A percentile compares a stretch with the other conserved stretches of the same genome.
phyloP scores from a whole-genome alignment of 768 basidiomycete genomes.

The Lactifluus pinguis region DNA sequence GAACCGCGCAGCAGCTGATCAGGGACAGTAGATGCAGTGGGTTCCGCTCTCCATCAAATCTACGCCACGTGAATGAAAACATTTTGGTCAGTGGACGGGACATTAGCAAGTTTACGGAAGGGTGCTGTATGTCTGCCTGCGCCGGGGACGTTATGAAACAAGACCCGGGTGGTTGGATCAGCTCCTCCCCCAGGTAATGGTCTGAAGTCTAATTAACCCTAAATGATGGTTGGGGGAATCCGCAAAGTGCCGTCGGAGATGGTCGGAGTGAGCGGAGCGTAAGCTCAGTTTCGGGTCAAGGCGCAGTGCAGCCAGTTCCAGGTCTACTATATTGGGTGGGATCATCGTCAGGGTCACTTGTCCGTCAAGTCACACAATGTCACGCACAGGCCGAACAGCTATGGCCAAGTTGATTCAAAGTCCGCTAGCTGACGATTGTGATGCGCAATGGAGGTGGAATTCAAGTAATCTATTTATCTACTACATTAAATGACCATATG shows the following conservation, averaged over 20 bases:
- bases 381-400: too few relatives aligned
- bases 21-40: background rate
- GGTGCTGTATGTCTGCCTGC: background rate
- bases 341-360: too few relatives aligned
- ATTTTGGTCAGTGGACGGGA: background rate
- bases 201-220: conserved; percentile 29
- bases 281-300: background rate
- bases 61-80: background rate
- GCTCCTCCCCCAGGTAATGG: conserved; percentile 30
- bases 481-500: too few relatives aligned
- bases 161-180: conserved; percentile 20
- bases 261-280: background rate
- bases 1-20: background rate
- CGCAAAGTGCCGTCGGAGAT: background rate
- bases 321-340: too few relatives aligned
- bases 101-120: background rate
- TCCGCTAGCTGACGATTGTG: too few relatives aligned
- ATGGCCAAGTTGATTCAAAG: too few relatives aligned
- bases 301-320: background rate
- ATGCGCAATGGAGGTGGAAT: too few relatives aligned
- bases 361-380: too few relatives aligned
- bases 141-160: too few relatives aligned
- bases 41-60: background rate
- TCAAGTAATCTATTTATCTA: too few relatives aligned
- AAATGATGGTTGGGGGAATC: background rate